These are phyloP conservation scores for Dactylorhiza incarnata DNA, from an alignment of 106 monocot genomes.

Conservation along the genomic window DNA sequence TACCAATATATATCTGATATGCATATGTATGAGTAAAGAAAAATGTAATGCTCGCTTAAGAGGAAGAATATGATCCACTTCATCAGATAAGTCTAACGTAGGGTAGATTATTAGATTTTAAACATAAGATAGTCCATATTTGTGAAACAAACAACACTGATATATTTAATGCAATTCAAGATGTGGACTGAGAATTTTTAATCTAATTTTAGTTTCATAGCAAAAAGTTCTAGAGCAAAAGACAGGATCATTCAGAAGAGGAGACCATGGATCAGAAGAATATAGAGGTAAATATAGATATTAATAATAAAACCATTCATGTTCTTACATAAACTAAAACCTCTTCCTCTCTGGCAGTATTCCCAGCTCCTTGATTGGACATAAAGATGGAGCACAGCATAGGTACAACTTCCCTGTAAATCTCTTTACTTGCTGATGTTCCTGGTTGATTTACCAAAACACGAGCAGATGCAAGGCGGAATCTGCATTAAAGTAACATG, in stretches of 20 bases:
- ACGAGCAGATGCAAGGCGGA: slow-evolving; percentile 54
- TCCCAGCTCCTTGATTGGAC: slow-evolving; percentile 52
- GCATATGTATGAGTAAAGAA: not conserved
- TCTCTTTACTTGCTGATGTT: slow-evolving; percentile 19
- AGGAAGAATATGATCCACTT: not conserved
- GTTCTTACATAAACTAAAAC: slow-evolving; percentile 35
- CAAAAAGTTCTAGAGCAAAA: not conserved
- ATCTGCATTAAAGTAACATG: slow-evolving; percentile 25
- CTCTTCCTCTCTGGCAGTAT: slow-evolving; percentile 29
- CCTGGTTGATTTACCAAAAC: slow-evolving; percentile 25
- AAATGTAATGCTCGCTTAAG: not conserved
- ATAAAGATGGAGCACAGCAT: slow-evolving; percentile 68
- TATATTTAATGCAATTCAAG: not conserved
- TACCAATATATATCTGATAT: not conserved
- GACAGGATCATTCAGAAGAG: not conserved
- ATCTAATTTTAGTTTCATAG: not conserved
- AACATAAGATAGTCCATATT: not conserved
- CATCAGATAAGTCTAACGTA: too few relatives aligned
- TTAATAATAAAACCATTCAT: slow-evolving; percentile 2
- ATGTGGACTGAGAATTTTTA: not conserved
- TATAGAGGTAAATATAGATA: not conserved
- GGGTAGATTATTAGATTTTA: not conserved
- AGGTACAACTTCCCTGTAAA: slow-evolving; percentile 45
- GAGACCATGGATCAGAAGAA: not conserved
- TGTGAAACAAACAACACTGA: not conserved